A percentile compares a stretch with the other conserved stretches of the same genome.
Evolutionary conservation across 2,329 filamentous ascomycete species (phyloP).

Genomic region (Cadophora gregata): DNA sequence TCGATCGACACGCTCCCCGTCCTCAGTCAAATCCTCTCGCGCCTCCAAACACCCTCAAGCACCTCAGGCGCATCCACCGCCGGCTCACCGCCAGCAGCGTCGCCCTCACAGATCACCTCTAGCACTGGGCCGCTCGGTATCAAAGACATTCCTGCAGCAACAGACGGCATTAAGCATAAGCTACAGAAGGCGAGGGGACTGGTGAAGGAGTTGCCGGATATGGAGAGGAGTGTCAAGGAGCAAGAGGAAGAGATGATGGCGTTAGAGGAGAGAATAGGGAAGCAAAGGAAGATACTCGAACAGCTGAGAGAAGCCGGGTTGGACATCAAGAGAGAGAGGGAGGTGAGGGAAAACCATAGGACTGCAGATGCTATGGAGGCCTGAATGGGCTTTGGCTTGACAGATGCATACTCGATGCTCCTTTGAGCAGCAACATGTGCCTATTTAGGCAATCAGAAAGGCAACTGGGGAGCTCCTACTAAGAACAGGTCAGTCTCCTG

Average conservation of each 20-base stretch:
- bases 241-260: constrained; percentile 74
- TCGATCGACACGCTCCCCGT: constrained; percentile 86
- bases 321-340: constrained; percentile 47
- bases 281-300: constrained; percentile 65
- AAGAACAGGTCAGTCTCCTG: no score
- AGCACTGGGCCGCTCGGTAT: constrained; percentile 43
- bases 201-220: constrained; percentile 71
- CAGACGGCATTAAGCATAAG: constrained; percentile 80
- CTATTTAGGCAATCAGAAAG: neutral
- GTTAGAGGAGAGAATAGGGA: constrained; percentile 66
- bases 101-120: constrained; percentile 46
- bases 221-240: constrained; percentile 68
- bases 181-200: constrained; percentile 77
- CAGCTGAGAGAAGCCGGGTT: constrained; percentile 58
- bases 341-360: constrained; percentile 41
- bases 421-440: neutral
- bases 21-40: constrained; percentile 77
- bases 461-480: no score
- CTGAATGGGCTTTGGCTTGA: constrained; percentile 27
- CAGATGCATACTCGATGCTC: neutral
- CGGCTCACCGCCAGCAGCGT: constrained; percentile 41
- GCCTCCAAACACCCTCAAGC: constrained; percentile 62
- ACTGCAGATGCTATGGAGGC: constrained; percentile 52
- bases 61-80: constrained; percentile 36
- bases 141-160: constrained; percentile 81